phyloP scores from a whole-genome alignment of 345 rosid genomes.

The Boechera stricta region DNA sequence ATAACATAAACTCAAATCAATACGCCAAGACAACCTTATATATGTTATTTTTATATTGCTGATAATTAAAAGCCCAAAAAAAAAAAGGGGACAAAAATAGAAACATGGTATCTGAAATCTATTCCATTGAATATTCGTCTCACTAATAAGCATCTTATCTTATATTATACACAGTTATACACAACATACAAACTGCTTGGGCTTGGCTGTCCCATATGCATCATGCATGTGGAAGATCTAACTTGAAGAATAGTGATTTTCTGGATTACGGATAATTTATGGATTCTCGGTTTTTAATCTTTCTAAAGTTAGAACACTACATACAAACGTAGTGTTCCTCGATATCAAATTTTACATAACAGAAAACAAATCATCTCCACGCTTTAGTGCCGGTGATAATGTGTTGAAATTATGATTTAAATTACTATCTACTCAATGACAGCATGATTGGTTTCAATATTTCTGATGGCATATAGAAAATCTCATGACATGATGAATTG shows the following conservation, averaged over 20 bases:
- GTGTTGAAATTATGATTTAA: too few species aligned
- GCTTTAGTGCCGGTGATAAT: too few species aligned
- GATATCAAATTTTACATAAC: not conserved
- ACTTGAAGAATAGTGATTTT: not conserved
- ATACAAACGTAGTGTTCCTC: not conserved
- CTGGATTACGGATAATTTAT: not conserved
- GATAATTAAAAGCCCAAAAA: not conserved
- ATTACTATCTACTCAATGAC: conserved; percentile 1
- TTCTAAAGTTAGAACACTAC: not conserved
- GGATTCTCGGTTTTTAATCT: not conserved
- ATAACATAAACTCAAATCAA: conserved; percentile 4
- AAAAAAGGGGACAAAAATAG: not conserved
- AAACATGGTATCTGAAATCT: conserved; percentile 20
- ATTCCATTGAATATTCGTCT: conserved; percentile 44
- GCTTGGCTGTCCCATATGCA: conserved; percentile 26
- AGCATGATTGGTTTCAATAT: conserved; percentile 8
- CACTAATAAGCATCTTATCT: not conserved
- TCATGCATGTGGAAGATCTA: conserved; percentile 28
- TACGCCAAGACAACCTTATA: conserved; percentile 34
- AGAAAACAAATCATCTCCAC: too few species aligned
- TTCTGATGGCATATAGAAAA: not conserved
- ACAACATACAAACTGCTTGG: conserved; percentile 19
- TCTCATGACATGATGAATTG: not conserved
- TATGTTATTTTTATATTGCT: conserved; percentile 5
- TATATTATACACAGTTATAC: not conserved